phyloP scores from a whole-genome alignment of 176 grass and related monocot species.

The Pontederia crassipes region DNA sequence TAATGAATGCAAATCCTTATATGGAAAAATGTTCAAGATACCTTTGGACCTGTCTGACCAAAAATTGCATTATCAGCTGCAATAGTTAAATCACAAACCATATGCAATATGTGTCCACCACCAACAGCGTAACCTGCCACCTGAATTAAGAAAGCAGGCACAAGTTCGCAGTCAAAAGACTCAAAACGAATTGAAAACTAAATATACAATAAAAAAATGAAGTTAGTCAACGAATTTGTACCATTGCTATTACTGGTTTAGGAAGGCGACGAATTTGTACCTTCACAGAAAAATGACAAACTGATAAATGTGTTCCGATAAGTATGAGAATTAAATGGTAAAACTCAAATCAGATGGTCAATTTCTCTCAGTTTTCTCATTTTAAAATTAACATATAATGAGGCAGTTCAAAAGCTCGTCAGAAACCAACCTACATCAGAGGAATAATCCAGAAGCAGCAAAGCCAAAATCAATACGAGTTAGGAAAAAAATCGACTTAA shows the following conservation, averaged over 20 bases:
- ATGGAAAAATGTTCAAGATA: conserved; percentile 16
- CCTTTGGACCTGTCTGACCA: conserved; percentile 88
- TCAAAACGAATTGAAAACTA: background rate
- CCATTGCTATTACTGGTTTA: conserved; percentile 89
- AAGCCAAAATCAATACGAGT: too few species aligned
- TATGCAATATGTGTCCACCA: conserved; percentile 80
- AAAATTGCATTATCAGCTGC: conserved; percentile 89
- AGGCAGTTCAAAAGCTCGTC: too few species aligned
- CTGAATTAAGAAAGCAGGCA: conserved; percentile 26
- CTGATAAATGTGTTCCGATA: background rate
- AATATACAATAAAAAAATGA: background rate
- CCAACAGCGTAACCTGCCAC: conserved; percentile 87
- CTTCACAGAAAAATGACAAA: conserved; percentile 25
- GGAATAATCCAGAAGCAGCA: too few species aligned
- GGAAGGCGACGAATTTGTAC: conserved; percentile 86
- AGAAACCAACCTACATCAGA: too few species aligned
- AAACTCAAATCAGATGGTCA: too few species aligned
- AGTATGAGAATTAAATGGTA: too few species aligned
- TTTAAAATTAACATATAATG: too few species aligned
- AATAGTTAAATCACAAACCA: conserved; percentile 87
- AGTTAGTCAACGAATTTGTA: conserved; percentile 6
- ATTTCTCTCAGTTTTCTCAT: too few species aligned
- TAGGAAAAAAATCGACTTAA: too few species aligned
- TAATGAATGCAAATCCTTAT: background rate
- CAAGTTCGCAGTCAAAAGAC: conserved; percentile 1